phyloP scores from a whole-genome alignment of 805 yeast species.

The Monosporozyma servazzii region DNA sequence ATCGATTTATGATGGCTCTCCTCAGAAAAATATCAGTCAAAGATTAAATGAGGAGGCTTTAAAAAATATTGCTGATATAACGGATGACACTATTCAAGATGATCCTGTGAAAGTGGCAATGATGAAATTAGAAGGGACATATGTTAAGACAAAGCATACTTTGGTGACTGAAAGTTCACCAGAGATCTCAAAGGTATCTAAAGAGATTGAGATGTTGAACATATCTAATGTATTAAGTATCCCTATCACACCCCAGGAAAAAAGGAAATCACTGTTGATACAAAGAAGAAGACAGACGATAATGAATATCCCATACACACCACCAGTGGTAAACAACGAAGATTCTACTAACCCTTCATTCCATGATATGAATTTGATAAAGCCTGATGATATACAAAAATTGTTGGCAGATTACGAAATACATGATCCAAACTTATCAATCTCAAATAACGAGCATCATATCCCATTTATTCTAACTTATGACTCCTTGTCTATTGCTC shows the following conservation, averaged over 20 bases:
- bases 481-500: constrained; percentile 56
- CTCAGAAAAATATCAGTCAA: background rate
- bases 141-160: constrained; percentile 9
- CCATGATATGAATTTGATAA: background rate
- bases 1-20: background rate
- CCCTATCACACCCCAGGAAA: constrained; percentile 13
- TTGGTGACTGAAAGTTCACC: constrained; percentile 10
- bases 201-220: constrained; percentile 15
- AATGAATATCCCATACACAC: constrained; percentile 29
- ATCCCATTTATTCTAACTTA: constrained; percentile 74
- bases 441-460: constrained; percentile 42
- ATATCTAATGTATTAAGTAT: constrained; percentile 7
- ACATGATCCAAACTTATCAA: constrained; percentile 19
- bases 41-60: constrained; percentile 6
- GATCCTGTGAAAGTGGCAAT: constrained; percentile 73
- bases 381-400: constrained; percentile 17
- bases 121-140: constrained; percentile 68
- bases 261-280: constrained; percentile 27
- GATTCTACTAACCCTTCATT: background rate
- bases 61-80: constrained; percentile 65
- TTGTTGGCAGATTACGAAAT: constrained; percentile 20
- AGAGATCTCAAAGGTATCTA: constrained; percentile 11
- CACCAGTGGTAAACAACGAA: constrained; percentile 8
- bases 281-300: constrained; percentile 35
- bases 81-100: constrained; percentile 59